Evolutionary conservation across 2,329 filamentous ascomycete genomes (phyloP).

Genomic region (Emmonsiellopsis sp.): DNA sequence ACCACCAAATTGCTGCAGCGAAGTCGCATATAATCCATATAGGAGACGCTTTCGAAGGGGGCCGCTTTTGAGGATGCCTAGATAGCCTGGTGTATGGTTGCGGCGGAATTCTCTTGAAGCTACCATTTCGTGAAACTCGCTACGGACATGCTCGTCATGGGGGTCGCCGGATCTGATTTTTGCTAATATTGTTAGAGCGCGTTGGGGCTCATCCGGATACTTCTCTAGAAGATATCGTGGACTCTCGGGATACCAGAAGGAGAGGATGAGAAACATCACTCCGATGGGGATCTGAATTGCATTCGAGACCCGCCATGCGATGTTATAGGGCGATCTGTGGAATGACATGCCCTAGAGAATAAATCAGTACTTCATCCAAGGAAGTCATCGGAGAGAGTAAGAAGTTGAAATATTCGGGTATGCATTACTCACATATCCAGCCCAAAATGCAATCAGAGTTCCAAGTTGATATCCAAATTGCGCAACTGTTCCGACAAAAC

Average conservation of each 20-base stretch:
- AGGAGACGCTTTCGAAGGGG: conserved; percentile 29
- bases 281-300: conserved; percentile 36
- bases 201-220: conserved; percentile 25
- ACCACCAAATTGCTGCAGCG: conserved; percentile 24
- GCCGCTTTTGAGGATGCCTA: conserved; percentile 23
- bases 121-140: conserved; percentile 31
- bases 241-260: conserved; percentile 32
- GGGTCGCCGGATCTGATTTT: conserved; percentile 23
- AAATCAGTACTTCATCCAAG: too few relatives aligned
- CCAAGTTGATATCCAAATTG: conserved; percentile 39
- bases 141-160: conserved; percentile 21
- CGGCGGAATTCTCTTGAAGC: conserved; percentile 27
- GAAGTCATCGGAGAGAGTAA: too few relatives aligned
- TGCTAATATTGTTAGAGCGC: conserved; percentile 21
- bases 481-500: conserved; percentile 26
- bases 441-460: conserved; percentile 37
- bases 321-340: conserved; percentile 33
- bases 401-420: too few relatives aligned
- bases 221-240: conserved; percentile 29
- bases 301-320: conserved; percentile 37
- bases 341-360: conserved; percentile 29
- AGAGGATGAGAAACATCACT: conserved; percentile 25
- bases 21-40: conserved; percentile 30
- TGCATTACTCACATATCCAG: conserved; percentile 22
- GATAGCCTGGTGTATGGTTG: conserved; percentile 24